phyloP scores from a whole-genome alignment of 139 green algal genomes.

The Auxenochlorella pyrenoidosa region DNA sequence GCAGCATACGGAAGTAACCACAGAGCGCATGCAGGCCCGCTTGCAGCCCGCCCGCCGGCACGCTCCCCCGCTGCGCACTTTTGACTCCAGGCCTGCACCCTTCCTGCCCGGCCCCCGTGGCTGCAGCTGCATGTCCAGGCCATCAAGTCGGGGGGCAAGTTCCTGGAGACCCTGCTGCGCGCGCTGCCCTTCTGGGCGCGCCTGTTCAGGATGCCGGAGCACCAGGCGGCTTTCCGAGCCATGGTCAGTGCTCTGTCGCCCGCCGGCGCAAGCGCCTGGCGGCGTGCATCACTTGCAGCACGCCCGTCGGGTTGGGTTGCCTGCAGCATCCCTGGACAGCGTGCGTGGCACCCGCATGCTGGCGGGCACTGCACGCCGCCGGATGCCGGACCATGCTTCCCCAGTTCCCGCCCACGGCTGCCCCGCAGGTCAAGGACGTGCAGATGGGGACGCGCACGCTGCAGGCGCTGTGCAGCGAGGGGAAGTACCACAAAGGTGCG shows the following conservation, averaged over 20 bases:
- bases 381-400: background rate
- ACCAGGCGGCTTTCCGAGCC: constrained; percentile 14
- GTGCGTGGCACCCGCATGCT: background rate
- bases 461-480: constrained; percentile 51
- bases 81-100: background rate
- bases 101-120: background rate
- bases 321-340: no score
- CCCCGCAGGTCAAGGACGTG: constrained; percentile 41
- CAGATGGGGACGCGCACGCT: constrained; percentile 51
- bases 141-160: constrained; percentile 36
- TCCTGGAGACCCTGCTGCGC: constrained; percentile 32
- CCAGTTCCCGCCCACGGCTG: background rate
- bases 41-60: background rate
- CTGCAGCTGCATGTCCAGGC: constrained; percentile 33
- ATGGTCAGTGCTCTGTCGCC: background rate
- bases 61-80: background rate
- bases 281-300: background rate
- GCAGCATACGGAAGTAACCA: background rate
- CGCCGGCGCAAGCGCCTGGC: no score
- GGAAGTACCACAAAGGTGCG: constrained; percentile 36
- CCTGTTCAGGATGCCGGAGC: background rate
- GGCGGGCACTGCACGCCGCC: no score
- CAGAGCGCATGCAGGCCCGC: background rate
- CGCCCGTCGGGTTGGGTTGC: background rate
- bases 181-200: constrained; percentile 36